Conservation (phyloP, 768 basidiomycete species). For the Termitomyces eurrhizus region DNA sequence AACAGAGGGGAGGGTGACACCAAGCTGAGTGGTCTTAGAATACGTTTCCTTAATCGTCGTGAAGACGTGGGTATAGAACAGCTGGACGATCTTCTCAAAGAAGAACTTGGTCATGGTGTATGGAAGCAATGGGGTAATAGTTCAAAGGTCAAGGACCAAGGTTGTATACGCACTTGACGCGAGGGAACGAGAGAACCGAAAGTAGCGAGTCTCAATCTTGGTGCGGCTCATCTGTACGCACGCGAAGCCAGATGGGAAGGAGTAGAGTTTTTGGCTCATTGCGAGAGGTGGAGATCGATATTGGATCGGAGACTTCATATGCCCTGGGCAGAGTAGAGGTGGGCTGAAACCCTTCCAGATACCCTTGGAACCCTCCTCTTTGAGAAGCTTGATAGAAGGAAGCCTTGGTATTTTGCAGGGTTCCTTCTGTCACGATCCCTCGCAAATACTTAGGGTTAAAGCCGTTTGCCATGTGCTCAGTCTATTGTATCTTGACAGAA, state of each 20-base stretch:
- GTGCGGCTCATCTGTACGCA: constrained; percentile 67
- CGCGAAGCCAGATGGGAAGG: constrained; percentile 64
- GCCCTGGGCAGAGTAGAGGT: constrained; percentile 91
- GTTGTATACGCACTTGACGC: constrained; percentile 54
- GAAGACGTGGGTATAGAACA: constrained; percentile 89
- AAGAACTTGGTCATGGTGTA: constrained; percentile 99
- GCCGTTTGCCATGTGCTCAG: neutral
- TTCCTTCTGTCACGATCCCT: constrained; percentile 21
- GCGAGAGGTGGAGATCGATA: constrained; percentile 91
- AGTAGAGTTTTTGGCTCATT: constrained; percentile 91
- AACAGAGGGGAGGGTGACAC: constrained; percentile 85
- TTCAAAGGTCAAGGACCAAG: neutral
- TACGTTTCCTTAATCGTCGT: constrained; percentile 74
- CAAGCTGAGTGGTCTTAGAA: constrained; percentile 80
- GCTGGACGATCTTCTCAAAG: constrained; percentile 85
- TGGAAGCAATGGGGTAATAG: constrained; percentile 58
- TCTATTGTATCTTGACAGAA: neutral
- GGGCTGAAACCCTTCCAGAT: constrained; percentile 95
- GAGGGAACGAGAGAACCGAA: constrained; percentile 76
- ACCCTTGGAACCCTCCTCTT: constrained; percentile 80
- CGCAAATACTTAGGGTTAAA: too few relatives aligned
- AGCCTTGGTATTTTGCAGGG: constrained; percentile 70
- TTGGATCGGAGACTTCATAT: constrained; percentile 96
- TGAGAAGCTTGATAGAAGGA: constrained; percentile 54
- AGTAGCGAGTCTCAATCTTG: constrained; percentile 64